phyloP scores from a whole-genome alignment of 345 rosid genomes.

The Syzygium jambos region DNA sequence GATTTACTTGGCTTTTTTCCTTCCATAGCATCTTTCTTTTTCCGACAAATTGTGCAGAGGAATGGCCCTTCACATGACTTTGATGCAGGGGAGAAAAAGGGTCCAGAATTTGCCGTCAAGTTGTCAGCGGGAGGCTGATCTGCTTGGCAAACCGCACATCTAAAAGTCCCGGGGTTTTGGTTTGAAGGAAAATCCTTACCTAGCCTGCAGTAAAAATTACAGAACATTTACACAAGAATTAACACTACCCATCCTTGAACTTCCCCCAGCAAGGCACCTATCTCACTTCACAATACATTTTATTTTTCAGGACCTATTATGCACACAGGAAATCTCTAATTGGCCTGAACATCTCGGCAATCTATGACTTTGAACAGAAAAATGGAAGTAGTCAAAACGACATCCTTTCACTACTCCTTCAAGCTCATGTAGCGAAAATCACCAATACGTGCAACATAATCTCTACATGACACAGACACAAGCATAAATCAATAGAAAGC shows the following conservation, averaged over 20 bases:
- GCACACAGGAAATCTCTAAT: neutral
- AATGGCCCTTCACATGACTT: conserved; percentile 93
- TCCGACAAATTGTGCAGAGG: conserved; percentile 72
- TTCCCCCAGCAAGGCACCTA: neutral
- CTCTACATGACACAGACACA: neutral
- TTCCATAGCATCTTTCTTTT: conserved; percentile 99
- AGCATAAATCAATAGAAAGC: neutral
- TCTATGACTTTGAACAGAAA: neutral
- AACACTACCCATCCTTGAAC: neutral
- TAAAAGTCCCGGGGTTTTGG: conserved; percentile 48
- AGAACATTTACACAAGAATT: neutral
- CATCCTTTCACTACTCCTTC: neutral
- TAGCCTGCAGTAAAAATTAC: conserved; percentile 42
- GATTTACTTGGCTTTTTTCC: conserved; percentile 75
- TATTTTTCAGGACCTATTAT: neutral
- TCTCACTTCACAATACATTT: neutral
- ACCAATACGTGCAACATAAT: neutral
- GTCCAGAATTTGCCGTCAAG: conserved; percentile 45
- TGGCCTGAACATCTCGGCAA: neutral
- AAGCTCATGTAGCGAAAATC: neutral
- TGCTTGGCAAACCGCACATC: conserved; percentile 96
- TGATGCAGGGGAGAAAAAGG: conserved; percentile 67
- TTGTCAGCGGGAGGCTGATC: conserved; percentile 67
- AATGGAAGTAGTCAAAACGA: neutral
- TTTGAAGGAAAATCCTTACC: conserved; percentile 60